phyloP scores from a whole-genome alignment of 768 basidiomycete genomes.

The Filobasidium wieringae region DNA sequence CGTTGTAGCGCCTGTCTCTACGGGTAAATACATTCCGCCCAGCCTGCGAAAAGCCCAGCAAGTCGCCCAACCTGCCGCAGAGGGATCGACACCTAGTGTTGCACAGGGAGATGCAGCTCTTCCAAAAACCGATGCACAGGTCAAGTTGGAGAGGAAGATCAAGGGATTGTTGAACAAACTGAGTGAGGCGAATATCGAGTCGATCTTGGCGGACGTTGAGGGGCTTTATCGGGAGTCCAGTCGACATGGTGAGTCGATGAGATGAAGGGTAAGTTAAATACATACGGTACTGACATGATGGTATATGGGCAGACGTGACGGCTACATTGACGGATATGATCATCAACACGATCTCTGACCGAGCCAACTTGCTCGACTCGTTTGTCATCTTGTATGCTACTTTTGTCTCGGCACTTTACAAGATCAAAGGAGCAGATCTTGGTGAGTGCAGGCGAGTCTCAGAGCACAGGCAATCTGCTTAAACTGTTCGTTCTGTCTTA shows the following conservation, averaged over 20 bases:
- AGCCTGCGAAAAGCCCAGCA: slow-evolving; percentile 46
- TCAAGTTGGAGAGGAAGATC: slow-evolving; percentile 59
- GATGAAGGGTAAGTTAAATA: not conserved
- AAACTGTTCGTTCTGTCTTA: slow-evolving; percentile 29
- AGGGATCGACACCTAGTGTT: slow-evolving; percentile 21
- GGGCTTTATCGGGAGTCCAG: slow-evolving; percentile 62
- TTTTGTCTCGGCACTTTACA: slow-evolving; percentile 67
- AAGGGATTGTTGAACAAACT: slow-evolving; percentile 87
- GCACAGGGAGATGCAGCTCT: slow-evolving; percentile 37
- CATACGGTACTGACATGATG: slow-evolving; percentile 2
- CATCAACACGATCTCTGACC: slow-evolving; percentile 64
- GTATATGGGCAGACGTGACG: slow-evolving; percentile 55
- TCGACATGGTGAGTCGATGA: slow-evolving; percentile 56
- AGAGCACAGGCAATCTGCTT: not conserved
- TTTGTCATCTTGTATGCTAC: slow-evolving; percentile 81
- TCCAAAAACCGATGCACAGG: slow-evolving; percentile 40
- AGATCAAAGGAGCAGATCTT: slow-evolving; percentile 73
- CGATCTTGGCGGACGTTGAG: slow-evolving; percentile 62
- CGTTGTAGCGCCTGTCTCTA: not conserved
- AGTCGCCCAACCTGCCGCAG: slow-evolving; percentile 19
- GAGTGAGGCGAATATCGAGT: slow-evolving; percentile 77
- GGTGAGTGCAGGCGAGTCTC: slow-evolving; percentile 46
- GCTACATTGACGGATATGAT: slow-evolving; percentile 63
- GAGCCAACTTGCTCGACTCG: slow-evolving; percentile 70
- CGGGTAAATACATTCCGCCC: slow-evolving; percentile 62